Percentiles rank a stretch among this genome's conserved stretches.
phyloP scores from a whole-genome alignment of 139 green algal genomes.

The Zygnema circumcarinatum region DNA sequence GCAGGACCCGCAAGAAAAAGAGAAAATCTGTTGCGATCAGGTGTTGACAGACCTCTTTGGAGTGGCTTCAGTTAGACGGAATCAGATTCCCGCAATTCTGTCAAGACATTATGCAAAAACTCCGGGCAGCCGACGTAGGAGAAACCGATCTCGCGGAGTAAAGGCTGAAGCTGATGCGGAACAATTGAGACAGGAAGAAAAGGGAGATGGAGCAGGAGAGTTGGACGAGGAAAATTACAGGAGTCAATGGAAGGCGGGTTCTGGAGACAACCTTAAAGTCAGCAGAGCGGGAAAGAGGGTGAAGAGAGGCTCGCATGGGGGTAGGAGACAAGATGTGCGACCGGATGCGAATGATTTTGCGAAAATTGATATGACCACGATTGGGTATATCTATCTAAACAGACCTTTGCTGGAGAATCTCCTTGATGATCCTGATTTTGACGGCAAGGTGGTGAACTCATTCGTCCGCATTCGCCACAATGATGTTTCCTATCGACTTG shows the following conservation, averaged over 20 bases:
- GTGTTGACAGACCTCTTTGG: not conserved
- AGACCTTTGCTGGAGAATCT: constrained; percentile 26
- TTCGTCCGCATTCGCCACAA: constrained; percentile 41
- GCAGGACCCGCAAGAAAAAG: not conserved
- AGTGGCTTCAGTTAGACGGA: not conserved
- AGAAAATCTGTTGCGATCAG: not conserved
- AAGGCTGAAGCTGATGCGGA: no score
- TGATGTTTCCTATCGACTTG: constrained; percentile 38
- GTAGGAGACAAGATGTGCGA: no score
- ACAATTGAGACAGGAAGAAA: no score
- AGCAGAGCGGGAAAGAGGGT: no score
- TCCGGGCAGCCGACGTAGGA: not conserved
- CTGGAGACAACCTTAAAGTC: no score
- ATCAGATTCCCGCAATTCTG: not conserved
- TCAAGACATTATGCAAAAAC: not conserved
- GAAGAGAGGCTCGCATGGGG: no score
- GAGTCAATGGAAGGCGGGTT: not conserved
- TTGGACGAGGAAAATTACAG: not conserved
- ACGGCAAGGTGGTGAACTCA: constrained; percentile 25
- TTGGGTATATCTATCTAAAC: constrained; percentile 16
- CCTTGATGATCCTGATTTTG: constrained; percentile 29
- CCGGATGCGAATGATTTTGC: constrained; percentile 14
- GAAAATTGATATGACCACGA: constrained; percentile 3
- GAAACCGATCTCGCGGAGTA: no score
- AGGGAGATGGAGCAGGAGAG: not conserved